phyloP scores from a whole-genome alignment of 2,329 filamentous ascomycete genomes.

The Aspergillus novofumigatus region DNA sequence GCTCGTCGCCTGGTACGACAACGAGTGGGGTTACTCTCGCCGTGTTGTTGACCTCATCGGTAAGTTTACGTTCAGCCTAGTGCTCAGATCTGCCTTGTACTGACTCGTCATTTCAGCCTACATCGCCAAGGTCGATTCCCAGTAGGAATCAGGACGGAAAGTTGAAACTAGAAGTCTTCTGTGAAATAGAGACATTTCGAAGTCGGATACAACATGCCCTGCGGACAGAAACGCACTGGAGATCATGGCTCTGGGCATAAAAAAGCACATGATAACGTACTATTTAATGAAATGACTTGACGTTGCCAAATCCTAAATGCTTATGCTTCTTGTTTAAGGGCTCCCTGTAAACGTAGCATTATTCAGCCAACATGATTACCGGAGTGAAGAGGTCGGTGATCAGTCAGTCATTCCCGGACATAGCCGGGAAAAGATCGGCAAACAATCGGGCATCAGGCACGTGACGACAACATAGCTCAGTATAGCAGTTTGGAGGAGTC shows the following conservation, averaged over 20 bases:
- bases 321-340: background rate
- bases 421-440: background rate
- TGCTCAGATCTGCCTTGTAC: slow-evolving; percentile 2
- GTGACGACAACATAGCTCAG: background rate
- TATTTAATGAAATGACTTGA: slow-evolving; percentile 26
- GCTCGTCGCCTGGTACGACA: slow-evolving; percentile 97
- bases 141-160: slow-evolving; percentile 37
- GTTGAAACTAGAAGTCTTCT: slow-evolving; percentile 32
- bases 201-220: slow-evolving; percentile 6
- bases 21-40: slow-evolving; percentile 99
- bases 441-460: background rate
- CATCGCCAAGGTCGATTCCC: slow-evolving; percentile 70
- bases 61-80: slow-evolving; percentile 23
- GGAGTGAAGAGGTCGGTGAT: background rate
- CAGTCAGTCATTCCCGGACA: background rate
- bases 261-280: slow-evolving; percentile 25
- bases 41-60: slow-evolving; percentile 75
- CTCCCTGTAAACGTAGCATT: background rate
- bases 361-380: background rate
- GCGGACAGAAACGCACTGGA: slow-evolving; percentile 5
- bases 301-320: slow-evolving; percentile 4
- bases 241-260: slow-evolving; percentile 14
- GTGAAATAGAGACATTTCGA: slow-evolving; percentile 19
- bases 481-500: background rate
- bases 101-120: slow-evolving; percentile 53